These are phyloP conservation scores for Blakeslea trispora DNA, from an alignment of 371 early-diverging fungal species.

Conservation along the genomic window DNA sequence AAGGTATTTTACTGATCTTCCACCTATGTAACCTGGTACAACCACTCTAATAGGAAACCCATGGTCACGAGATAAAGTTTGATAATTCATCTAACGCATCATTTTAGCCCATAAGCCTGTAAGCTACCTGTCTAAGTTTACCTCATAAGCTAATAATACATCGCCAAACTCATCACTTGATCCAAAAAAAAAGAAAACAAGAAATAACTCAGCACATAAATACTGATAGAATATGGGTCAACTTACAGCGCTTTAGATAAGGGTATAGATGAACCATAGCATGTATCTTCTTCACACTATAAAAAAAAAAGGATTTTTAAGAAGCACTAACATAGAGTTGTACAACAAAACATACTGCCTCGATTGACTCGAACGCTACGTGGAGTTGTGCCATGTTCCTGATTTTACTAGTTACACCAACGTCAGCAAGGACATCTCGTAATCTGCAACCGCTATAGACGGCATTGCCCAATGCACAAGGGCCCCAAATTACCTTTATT, in stretches of 20 bases:
- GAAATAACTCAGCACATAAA: background rate
- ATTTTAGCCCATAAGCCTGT: background rate
- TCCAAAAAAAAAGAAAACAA: background rate
- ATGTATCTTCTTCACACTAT: conserved; percentile 61
- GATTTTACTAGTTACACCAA: conserved; percentile 47
- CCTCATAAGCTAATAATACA: conserved; percentile 78
- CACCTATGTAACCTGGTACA: conserved; percentile 84
- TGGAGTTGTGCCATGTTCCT: conserved; percentile 52
- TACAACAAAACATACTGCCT: conserved; percentile 46
- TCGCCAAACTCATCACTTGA: conserved; percentile 73
- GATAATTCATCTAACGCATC: conserved; percentile 78
- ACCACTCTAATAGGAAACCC: conserved; percentile 85
- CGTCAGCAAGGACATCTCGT: conserved; percentile 66
- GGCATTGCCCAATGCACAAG: conserved; percentile 80
- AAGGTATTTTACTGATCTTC: conserved; percentile 84
- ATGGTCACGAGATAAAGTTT: conserved; percentile 72
- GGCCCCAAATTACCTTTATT: conserved; percentile 79
- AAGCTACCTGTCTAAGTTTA: conserved; percentile 14
- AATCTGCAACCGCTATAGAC: conserved; percentile 78
- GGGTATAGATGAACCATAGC: conserved; percentile 86
- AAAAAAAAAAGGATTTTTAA: background rate
- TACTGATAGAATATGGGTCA: background rate
- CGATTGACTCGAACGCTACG: conserved; percentile 75
- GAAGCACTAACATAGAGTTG: background rate
- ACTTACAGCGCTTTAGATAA: conserved; percentile 73